phyloP scores from a whole-genome alignment of 2,329 filamentous ascomycete species.

The Biscogniauxia sp. region DNA sequence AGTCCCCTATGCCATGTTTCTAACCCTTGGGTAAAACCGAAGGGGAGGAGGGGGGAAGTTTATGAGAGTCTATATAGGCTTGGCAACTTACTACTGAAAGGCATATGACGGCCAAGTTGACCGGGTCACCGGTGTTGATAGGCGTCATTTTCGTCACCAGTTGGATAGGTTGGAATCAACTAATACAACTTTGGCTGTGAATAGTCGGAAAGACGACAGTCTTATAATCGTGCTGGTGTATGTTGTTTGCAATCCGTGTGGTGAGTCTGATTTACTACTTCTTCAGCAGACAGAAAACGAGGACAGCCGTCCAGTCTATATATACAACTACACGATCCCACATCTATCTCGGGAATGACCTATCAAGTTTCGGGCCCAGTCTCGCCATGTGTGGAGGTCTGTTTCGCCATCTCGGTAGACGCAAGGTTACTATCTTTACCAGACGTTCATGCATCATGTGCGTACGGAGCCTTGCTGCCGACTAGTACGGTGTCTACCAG shows the following conservation, averaged over 20 bases:
- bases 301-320: too few species aligned
- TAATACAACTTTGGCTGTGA: not conserved
- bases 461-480: not conserved
- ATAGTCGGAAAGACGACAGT: too few species aligned
- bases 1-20: too few species aligned
- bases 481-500: not conserved
- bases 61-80: not conserved
- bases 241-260: not conserved
- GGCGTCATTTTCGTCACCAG: conserved; percentile 11
- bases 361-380: too few species aligned
- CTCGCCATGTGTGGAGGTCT: not conserved
- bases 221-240: too few species aligned
- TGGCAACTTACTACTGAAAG: conserved; percentile 10
- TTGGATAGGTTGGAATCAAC: not conserved
- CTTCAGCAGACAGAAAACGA: not conserved
- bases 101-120: conserved; percentile 7
- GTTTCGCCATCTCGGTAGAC: not conserved
- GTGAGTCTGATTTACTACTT: not conserved
- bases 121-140: not conserved
- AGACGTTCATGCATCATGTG: not conserved
- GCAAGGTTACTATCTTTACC: not conserved
- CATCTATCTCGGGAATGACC: not conserved
- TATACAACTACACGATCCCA: not conserved
- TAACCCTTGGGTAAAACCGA: too few species aligned
- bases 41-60: not conserved